Evolutionary conservation across 768 basidiomycete species (phyloP).

Genomic region (Podaxis sp.): DNA sequence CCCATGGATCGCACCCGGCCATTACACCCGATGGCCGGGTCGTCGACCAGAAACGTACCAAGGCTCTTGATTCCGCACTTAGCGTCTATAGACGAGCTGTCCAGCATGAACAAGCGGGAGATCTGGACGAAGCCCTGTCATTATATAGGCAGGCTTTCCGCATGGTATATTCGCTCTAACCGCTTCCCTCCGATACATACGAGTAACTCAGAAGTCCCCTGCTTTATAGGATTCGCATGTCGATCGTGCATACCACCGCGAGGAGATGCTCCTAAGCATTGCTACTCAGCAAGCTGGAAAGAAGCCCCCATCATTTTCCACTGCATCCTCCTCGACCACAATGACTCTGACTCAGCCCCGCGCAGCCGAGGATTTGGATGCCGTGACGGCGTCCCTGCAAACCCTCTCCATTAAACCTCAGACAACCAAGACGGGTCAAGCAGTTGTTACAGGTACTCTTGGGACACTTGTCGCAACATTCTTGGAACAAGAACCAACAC

Average conservation of each 20-base stretch:
- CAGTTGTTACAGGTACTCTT: conserved; percentile 34
- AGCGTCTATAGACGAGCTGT: conserved; percentile 68
- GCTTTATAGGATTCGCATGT: conserved; percentile 54
- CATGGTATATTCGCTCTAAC: conserved; percentile 29
- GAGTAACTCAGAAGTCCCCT: neutral
- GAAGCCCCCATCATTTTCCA: conserved; percentile 5
- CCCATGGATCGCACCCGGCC: conserved; percentile 19
- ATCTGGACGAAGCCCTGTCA: conserved; percentile 69
- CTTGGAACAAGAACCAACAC: conserved; percentile 25
- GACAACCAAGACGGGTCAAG: neutral
- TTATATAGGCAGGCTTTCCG: conserved; percentile 82
- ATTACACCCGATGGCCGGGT: conserved; percentile 20
- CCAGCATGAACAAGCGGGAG: conserved; percentile 65
- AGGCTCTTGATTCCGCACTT: conserved; percentile 46
- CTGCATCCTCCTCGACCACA: neutral
- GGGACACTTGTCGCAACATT: conserved; percentile 46
- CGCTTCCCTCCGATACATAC: conserved; percentile 4
- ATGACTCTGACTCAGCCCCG: neutral
- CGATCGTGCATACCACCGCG: conserved; percentile 61
- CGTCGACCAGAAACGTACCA: conserved; percentile 20
- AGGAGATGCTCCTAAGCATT: conserved; percentile 44
- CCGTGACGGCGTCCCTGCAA: conserved; percentile 24
- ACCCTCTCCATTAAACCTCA: conserved; percentile 13
- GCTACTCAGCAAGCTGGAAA: conserved; percentile 20
- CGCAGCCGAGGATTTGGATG: conserved; percentile 1